Base-by-base conservation (phyloP, 192 early-diverging fungal species). In the Linnemannia elongata region DNA sequence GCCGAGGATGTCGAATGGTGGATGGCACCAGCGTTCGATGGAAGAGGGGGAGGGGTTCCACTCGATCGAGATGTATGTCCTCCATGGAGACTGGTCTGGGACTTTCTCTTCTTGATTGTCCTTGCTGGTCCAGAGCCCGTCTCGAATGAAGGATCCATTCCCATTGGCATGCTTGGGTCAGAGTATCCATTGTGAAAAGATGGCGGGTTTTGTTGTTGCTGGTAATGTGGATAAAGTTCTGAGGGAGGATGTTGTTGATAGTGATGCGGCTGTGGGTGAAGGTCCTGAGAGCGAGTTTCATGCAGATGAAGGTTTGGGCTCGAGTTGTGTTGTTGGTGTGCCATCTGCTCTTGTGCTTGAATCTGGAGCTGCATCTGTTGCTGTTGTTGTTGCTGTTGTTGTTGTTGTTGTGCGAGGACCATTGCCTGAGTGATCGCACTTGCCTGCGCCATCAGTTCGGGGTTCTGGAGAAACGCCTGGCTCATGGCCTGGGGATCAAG, bases 401-500 rank as follows among this genome's bases (percentile, higher is more conserved):
- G 44, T 20, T 81, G 83, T 44, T 78, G 88, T 69, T 78, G 84
- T 30, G 74, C 75, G 24, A 85, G 74, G n/a, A 75, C 69, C 85
- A 87, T 83, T 42, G 80, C 81, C 69, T 82, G 85, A 1, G 85
- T 66, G 54, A 87, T 87, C n/a, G 85, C 85, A 41, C 54, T 87
- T 27, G 85, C 85, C 42, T 87, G 85, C 20, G 79, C 85, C 85
- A 87, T 87, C 36, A 87, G 49, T 18, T 81, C 79, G 33, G 85
- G 85, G 44, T 87, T 81, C 52, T 87, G 85, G 15, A 87, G 75
- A 22, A 87, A 81, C 12, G 85, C 85, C 60, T 81, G 85, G 33
- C 85, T 87, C 85, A 87, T 87, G 20, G 79, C 76, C n/a, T 87
- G 85, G 18, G 80, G 85, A 49, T 87, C 85, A 36, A 81, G 75